Evolutionary conservation across 306 rosid species (phyloP).

Genomic region (Citrullus colocynthis): DNA sequence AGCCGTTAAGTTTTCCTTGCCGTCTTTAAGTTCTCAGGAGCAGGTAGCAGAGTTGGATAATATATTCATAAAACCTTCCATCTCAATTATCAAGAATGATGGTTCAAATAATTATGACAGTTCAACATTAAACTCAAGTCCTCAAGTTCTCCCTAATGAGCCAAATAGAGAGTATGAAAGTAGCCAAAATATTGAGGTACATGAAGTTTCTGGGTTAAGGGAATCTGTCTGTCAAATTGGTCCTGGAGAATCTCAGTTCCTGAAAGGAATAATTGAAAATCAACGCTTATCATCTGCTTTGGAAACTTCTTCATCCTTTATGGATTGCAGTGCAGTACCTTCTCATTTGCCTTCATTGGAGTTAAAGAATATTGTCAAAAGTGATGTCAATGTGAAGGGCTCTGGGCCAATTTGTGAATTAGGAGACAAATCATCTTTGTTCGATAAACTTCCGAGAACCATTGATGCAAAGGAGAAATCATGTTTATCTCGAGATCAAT

Average conservation of each 20-base stretch:
- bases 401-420: constrained; percentile 16
- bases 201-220: constrained; percentile 18
- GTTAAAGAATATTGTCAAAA: constrained; percentile 19
- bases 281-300: constrained; percentile 20
- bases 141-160: constrained; percentile 26
- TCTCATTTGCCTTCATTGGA: constrained; percentile 25
- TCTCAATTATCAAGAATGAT: constrained; percentile 23
- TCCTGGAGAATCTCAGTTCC: constrained; percentile 19
- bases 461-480: constrained; percentile 33
- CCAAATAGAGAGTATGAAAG: constrained; percentile 19
- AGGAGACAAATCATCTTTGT: constrained; percentile 22
- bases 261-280: constrained; percentile 22
- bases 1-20: constrained; percentile 27
- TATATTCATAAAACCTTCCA: constrained; percentile 22
- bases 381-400: constrained; percentile 17
- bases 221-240: constrained; percentile 17
- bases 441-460: constrained; percentile 35
- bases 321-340: constrained; percentile 19
- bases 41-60: constrained; percentile 18
- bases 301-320: constrained; percentile 20
- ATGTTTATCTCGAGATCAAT: constrained; percentile 28
- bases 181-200: constrained; percentile 26
- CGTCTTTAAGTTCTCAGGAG: constrained; percentile 30
- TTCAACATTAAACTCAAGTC: constrained; percentile 29
- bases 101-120: constrained; percentile 21